Percentiles rank a stretch among this genome's conserved stretches.
Conservation (phyloP, 1,284 basidiomycete species). For the Malassezia psittaci region DNA sequence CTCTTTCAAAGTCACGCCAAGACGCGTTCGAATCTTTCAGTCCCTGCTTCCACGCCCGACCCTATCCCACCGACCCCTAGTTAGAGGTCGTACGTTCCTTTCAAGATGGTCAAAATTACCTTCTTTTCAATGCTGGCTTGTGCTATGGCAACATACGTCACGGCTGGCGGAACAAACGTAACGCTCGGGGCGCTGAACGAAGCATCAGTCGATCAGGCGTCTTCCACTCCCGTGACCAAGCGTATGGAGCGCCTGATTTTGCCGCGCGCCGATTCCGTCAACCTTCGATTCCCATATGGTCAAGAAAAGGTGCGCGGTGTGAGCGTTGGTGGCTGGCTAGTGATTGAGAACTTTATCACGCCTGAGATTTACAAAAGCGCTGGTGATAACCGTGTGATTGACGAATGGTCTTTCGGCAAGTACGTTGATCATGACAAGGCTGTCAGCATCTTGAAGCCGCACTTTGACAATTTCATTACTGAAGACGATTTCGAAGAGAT, state of each 20-base stretch:
- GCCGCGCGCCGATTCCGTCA: slow-evolving; percentile 1
- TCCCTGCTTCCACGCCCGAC: no score
- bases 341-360: slow-evolving; percentile 38
- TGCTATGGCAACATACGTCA: background rate
- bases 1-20: no score
- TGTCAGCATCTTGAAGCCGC: slow-evolving; percentile 45
- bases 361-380: slow-evolving; percentile 51
- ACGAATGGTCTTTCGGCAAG: slow-evolving; percentile 75
- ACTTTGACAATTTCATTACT: slow-evolving; percentile 74
- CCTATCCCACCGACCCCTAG: no score
- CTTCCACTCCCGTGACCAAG: background rate
- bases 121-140: background rate
- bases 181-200: background rate
- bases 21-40: no score
- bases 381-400: slow-evolving; percentile 51
- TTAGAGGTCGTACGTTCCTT: no score
- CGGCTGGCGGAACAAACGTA: background rate
- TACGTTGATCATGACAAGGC: slow-evolving; percentile 52
- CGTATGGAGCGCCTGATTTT: slow-evolving; percentile 1
- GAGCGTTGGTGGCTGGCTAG: slow-evolving; percentile 43
- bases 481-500: slow-evolving; percentile 65
- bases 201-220: no score
- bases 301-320: slow-evolving; percentile 35
- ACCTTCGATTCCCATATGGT: slow-evolving; percentile 23
- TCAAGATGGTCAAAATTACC: background rate